These are phyloP conservation scores for Candida verbasci DNA, from an alignment of 805 yeast genomes.

Conservation along the genomic window DNA sequence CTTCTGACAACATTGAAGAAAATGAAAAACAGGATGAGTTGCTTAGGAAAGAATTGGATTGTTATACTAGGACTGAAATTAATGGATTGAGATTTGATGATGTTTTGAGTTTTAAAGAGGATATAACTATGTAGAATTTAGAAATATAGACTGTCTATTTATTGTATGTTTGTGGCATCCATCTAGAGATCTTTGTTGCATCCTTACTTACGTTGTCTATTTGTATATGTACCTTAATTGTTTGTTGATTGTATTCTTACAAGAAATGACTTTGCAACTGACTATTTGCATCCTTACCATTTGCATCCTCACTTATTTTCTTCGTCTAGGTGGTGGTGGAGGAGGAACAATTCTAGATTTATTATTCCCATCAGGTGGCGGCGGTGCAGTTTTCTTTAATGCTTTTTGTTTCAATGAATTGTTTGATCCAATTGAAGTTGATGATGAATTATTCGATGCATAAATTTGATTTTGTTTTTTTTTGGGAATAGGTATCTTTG, in stretches of 20 bases:
- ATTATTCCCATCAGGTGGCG: slow-evolving; percentile 24
- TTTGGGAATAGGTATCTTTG: slow-evolving; percentile 12
- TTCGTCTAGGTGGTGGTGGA: slow-evolving; percentile 25
- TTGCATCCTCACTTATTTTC: too few relatives aligned
- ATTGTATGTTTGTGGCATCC: too few relatives aligned
- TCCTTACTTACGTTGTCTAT: too few relatives aligned
- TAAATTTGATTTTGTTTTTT: slow-evolving; percentile 6
- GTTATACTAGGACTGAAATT: slow-evolving; percentile 41
- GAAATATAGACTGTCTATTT: neutral
- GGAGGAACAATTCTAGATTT: slow-evolving; percentile 14
- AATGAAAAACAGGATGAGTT: slow-evolving; percentile 21
- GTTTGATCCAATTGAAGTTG: slow-evolving; percentile 16
- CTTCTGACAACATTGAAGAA: slow-evolving; percentile 36
- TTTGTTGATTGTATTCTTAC: too few relatives aligned
- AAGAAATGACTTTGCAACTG: too few relatives aligned
- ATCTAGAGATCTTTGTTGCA: too few relatives aligned
- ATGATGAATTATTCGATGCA: slow-evolving; percentile 12
- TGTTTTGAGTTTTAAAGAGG: slow-evolving; percentile 64
- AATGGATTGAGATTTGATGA: slow-evolving; percentile 68
- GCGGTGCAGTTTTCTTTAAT: slow-evolving; percentile 32
- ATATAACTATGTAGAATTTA: slow-evolving; percentile 22
- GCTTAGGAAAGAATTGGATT: slow-evolving; percentile 28
- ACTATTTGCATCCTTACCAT: too few relatives aligned
- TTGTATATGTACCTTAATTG: too few relatives aligned
- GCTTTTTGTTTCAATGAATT: slow-evolving; percentile 22